Evolutionary conservation across 805 yeast genomes (phyloP), one percentile per base, ranked within the genome.

Genomic region (Clavispora vitiphila): DNA sequence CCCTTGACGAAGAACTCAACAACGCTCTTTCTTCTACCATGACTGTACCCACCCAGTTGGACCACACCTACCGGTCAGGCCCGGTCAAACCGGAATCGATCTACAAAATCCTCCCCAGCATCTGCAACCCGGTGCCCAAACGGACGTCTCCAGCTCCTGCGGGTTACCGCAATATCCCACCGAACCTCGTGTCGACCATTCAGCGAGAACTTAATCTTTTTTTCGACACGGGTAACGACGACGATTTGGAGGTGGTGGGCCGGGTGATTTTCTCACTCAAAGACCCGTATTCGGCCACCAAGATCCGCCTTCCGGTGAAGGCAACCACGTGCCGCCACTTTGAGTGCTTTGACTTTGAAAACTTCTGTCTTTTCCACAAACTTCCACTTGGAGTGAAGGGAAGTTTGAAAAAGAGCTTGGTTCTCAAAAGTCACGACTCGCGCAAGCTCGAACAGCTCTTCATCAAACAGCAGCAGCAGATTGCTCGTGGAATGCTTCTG

Each of bases 301-400:
- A 58, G 41, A 69, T 70, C 29, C 46, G 51, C 31, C 52, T 70
- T 8, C 75, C 75, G 2, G 65, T 70, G 8, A 70, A 68, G 50
- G 60, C 73, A 5, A 45, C 50, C 8, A 41, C 44, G 1, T 70
- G 75, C 47, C 48, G 49, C 23, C 75, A 70, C 46, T 68, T 69
- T 46, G 74, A 67, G 53, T 69, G 74, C 50, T 70, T 70, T 51
- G 75, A 70, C 43, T 66, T 61, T 39, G 67, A 67, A 10, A 66
- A 53, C 30, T 70, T 70, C 40, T 70, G 74, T 48, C 40, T 58
- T 14, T 67, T 67, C 46, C 63, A 68, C 46, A 62, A 56, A 22
- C 57, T 70, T 5, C 60, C 67, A 11, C 48, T 46, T 3, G 66
- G 66, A 1, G 52, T 60, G 8, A 47, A 50, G 34, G 40, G 38